Percentiles rank a stretch among this genome's conserved stretches.
These are phyloP conservation scores for Gracilaria gracilis DNA, from an alignment of 23 red algal species.

Conservation along the genomic window DNA sequence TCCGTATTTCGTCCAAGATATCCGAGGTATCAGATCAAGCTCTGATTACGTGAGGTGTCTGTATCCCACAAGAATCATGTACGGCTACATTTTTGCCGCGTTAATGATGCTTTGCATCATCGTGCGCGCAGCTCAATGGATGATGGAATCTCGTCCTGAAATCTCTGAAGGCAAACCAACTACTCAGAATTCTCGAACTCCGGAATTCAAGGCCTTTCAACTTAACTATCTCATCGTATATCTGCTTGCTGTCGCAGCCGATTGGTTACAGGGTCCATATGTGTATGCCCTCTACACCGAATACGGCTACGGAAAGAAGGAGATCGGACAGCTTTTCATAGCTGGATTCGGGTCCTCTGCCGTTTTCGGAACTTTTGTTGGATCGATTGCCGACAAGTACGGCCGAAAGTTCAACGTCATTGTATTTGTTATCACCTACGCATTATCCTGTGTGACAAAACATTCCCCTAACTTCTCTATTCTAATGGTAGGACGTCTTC, in stretches of 20 bases:
- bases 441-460: conserved; percentile 94
- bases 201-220: conserved; percentile 83
- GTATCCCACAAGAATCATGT: conserved; percentile 44
- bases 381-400: conserved; percentile 91
- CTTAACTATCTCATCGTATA: conserved; percentile 92
- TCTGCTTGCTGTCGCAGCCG: conserved; percentile 78
- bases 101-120: conserved; percentile 47
- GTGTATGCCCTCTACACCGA: conserved; percentile 97
- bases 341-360: conserved; percentile 93
- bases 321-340: conserved; percentile 96
- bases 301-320: conserved; percentile 91
- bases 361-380: conserved; percentile 93
- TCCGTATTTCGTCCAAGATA: background rate
- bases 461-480: conserved; percentile 85
- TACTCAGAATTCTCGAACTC: background rate
- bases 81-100: conserved; percentile 56
- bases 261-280: conserved; percentile 98
- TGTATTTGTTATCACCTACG: conserved; percentile 77
- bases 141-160: conserved; percentile 16
- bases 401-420: conserved; percentile 82
- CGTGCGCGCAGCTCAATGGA: conserved; percentile 57
- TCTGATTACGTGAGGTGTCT: background rate
- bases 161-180: background rate
- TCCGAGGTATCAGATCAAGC: background rate
- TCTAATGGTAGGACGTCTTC: conserved; percentile 85